Percentiles rank a stretch among this genome's conserved stretches.
Evolutionary conservation across 2,329 filamentous ascomycete genomes (phyloP).

Genomic region (Graphiopsis chlorocephala): DNA sequence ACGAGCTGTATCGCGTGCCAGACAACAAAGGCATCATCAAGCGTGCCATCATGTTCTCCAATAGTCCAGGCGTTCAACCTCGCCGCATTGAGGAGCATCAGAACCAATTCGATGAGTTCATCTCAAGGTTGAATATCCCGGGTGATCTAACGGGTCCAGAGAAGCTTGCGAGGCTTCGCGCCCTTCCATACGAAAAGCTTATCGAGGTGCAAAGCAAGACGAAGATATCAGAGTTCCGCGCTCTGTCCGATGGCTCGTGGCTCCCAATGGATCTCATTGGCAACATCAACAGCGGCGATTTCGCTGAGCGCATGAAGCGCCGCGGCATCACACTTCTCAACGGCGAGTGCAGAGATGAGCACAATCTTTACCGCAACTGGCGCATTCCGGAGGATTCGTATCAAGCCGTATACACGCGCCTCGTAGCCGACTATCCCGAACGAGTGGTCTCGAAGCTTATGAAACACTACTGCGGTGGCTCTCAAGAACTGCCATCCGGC

Average conservation of each 20-base stretch:
- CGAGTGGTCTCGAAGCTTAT: slow-evolving; percentile 45
- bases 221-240: slow-evolving; percentile 54
- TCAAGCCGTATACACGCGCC: slow-evolving; percentile 43
- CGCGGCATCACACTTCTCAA: slow-evolving; percentile 51
- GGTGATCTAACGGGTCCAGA: slow-evolving; percentile 37
- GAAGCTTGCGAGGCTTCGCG: slow-evolving; percentile 48
- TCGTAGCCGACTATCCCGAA: slow-evolving; percentile 53
- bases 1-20: slow-evolving; percentile 51
- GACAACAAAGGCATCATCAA: slow-evolving; percentile 48
- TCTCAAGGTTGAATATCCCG: slow-evolving; percentile 46
- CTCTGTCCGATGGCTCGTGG: slow-evolving; percentile 51
- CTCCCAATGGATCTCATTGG: slow-evolving; percentile 44
- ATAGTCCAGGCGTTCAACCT: slow-evolving; percentile 54
- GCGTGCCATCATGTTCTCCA: slow-evolving; percentile 54
- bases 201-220: slow-evolving; percentile 44
- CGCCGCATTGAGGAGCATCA: slow-evolving; percentile 49
- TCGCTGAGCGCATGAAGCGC: slow-evolving; percentile 44
- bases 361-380: slow-evolving; percentile 52
- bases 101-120: slow-evolving; percentile 52
- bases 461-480: slow-evolving; percentile 42
- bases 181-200: slow-evolving; percentile 38
- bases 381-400: slow-evolving; percentile 46
- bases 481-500: slow-evolving; percentile 36
- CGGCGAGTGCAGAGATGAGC: slow-evolving; percentile 56
- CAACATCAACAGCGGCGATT: slow-evolving; percentile 49